phyloP scores from a whole-genome alignment of 1,284 basidiomycete genomes.

The Cutaneotrichosporon mucoides region DNA sequence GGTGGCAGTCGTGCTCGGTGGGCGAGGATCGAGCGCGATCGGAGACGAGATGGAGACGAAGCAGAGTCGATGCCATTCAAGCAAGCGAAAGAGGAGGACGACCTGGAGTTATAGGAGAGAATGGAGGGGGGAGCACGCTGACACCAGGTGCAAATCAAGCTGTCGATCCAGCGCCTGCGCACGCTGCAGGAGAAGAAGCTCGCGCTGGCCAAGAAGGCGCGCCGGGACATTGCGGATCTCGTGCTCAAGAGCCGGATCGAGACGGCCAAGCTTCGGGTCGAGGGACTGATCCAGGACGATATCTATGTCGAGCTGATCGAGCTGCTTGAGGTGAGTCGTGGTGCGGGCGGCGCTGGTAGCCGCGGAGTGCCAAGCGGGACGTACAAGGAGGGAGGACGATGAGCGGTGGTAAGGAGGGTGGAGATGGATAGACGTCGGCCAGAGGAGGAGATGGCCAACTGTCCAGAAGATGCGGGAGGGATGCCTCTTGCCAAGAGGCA shows the following conservation, averaged over 20 bases:
- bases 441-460: too few species aligned
- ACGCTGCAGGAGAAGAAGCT: constrained; percentile 90
- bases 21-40: too few species aligned
- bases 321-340: constrained; percentile 62
- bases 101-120: neutral
- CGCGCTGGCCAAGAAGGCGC: constrained; percentile 72
- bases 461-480: too few species aligned
- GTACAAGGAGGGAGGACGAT: too few species aligned
- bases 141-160: constrained; percentile 46
- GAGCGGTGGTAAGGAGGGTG: too few species aligned
- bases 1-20: too few species aligned
- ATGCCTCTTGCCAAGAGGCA: too few species aligned
- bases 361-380: neutral
- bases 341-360: too few species aligned
- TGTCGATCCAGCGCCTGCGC: constrained; percentile 84
- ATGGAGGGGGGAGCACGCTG: neutral
- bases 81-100: too few species aligned
- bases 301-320: constrained; percentile 70
- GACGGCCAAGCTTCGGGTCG: constrained; percentile 45
- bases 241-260: constrained; percentile 44
- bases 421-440: too few species aligned
- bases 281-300: constrained; percentile 49
- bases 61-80: too few species aligned
- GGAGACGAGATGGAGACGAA: too few species aligned
- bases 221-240: constrained; percentile 50